phyloP scores from a whole-genome alignment of 2,329 filamentous ascomycete species.

The Beauveria bassiana region DNA sequence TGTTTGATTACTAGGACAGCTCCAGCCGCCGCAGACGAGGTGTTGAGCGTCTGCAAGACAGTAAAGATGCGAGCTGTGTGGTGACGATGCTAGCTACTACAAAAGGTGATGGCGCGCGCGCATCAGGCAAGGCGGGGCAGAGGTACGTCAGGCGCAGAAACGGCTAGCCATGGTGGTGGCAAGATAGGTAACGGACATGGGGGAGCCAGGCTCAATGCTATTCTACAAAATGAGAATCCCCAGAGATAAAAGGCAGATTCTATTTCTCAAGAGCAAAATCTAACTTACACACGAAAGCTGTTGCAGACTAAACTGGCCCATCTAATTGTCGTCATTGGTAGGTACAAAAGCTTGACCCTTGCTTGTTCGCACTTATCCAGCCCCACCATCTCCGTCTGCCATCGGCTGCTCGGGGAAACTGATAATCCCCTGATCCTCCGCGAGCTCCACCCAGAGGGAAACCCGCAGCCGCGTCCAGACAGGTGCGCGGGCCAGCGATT shows the following conservation, averaged over 20 bases:
- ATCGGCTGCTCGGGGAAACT: not conserved
- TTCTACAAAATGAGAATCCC: too few species aligned
- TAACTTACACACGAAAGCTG: not conserved
- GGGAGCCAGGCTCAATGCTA: not conserved
- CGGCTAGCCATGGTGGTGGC: not conserved
- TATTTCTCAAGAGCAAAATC: too few species aligned
- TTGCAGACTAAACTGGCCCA: not conserved
- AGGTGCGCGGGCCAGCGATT: constrained; percentile 13
- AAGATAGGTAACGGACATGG: not conserved
- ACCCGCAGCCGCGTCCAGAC: not conserved
- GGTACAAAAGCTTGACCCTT: too few species aligned
- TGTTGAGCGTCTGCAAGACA: not conserved
- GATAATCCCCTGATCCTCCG: not conserved
- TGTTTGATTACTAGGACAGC: not conserved
- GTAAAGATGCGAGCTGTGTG: not conserved
- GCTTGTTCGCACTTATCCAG: not conserved
- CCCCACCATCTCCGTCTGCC: not conserved
- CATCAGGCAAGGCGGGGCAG: constrained; percentile 10
- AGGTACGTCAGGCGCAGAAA: constrained; percentile 8
- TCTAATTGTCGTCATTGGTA: not conserved
- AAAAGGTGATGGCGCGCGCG: not conserved
- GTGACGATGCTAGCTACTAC: constrained; percentile 5
- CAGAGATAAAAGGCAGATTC: too few species aligned
- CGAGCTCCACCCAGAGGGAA: not conserved
- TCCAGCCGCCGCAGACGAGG: not conserved